Conservation (phyloP, 495 filamentous ascomycete species). For the Penicillium pulvis region DNA sequence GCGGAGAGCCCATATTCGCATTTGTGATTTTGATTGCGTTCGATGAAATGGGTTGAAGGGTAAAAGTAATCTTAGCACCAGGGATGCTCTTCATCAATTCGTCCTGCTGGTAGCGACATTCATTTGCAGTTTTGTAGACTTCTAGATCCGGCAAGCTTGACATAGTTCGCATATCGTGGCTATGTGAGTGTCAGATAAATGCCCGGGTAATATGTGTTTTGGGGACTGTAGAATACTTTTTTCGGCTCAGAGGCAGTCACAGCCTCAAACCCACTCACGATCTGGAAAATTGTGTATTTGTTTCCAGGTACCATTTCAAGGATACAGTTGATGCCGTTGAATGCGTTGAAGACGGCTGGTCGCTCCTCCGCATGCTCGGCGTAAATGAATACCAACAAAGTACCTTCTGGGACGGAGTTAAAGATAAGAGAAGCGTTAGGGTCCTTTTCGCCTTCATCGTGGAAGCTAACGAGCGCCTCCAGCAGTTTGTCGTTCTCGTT, state of each 20-base stretch:
- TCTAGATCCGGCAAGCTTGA: conserved; percentile 16
- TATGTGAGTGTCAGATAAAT: neutral
- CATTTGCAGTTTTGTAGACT: conserved; percentile 19
- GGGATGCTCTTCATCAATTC: conserved; percentile 9
- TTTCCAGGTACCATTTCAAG: neutral
- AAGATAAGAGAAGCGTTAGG: conserved; percentile 22
- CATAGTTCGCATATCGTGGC: conserved; percentile 25
- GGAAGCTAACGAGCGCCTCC: conserved; percentile 17
- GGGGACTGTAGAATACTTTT: conserved; percentile 1
- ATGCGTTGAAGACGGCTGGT: conserved; percentile 6
- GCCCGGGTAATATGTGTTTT: neutral
- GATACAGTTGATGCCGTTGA: neutral
- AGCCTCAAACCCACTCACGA: conserved; percentile 6
- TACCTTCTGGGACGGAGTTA: conserved; percentile 6
- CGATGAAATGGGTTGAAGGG: conserved; percentile 20
- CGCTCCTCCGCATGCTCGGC: neutral
- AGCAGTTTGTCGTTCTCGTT: conserved; percentile 1
- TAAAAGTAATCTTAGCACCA: conserved; percentile 12
- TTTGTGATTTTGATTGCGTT: conserved; percentile 7
- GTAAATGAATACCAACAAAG: conserved; percentile 5
- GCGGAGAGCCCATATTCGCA: conserved; percentile 4
- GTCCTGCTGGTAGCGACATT: conserved; percentile 13
- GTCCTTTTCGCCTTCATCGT: conserved; percentile 19
- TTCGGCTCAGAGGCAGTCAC: conserved; percentile 6
- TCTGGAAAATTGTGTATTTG: conserved; percentile 6